These are phyloP conservation scores for Chaetomiaceae sp. DNA, from an alignment of 2,329 filamentous ascomycete species.

Conservation along the genomic window DNA sequence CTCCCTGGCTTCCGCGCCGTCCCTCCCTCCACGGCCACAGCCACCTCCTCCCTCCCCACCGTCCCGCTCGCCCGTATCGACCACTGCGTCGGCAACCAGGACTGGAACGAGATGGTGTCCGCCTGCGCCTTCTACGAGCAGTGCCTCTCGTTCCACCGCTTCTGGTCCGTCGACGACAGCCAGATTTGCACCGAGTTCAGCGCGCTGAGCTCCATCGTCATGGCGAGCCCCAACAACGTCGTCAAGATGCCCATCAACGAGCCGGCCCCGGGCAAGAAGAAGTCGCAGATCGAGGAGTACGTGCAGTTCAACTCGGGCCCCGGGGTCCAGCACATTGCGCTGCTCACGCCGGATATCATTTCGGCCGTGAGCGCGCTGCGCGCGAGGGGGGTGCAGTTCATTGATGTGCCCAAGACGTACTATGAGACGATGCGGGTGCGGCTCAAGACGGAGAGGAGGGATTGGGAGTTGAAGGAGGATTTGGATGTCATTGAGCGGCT, in stretches of 20 bases:
- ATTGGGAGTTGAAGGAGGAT: constrained; percentile 69
- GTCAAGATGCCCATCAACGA: constrained; percentile 99
- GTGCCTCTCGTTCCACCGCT: constrained; percentile 87
- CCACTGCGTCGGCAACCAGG: constrained; percentile 96
- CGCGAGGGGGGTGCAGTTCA: constrained; percentile 88
- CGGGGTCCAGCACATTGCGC: constrained; percentile 90
- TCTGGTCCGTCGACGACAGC: constrained; percentile 94
- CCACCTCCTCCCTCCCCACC: constrained; percentile 49
- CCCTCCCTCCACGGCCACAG: constrained; percentile 31
- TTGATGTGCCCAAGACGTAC: constrained; percentile 81
- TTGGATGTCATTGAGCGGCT: constrained; percentile 71
- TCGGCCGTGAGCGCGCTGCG: constrained; percentile 70
- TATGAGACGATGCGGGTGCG: constrained; percentile 73
- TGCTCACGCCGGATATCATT: constrained; percentile 78
- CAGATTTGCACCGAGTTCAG: constrained; percentile 92
- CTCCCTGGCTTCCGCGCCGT: constrained; percentile 73
- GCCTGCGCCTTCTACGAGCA: constrained; percentile 75
- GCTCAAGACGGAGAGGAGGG: constrained; percentile 58
- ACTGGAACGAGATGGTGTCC: constrained; percentile 80
- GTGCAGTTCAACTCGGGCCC: constrained; percentile 85
- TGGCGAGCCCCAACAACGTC: constrained; percentile 76
- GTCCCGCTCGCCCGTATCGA: constrained; percentile 74
- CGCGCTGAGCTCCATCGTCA: constrained; percentile 82
- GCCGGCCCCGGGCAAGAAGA: constrained; percentile 83
- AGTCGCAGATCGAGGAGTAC: constrained; percentile 91